Percentiles rank a stretch among this genome's conserved stretches.
Evolutionary conservation across 2,329 filamentous ascomycete genomes (phyloP).

Genomic region (Colletotrichum noveboracense): DNA sequence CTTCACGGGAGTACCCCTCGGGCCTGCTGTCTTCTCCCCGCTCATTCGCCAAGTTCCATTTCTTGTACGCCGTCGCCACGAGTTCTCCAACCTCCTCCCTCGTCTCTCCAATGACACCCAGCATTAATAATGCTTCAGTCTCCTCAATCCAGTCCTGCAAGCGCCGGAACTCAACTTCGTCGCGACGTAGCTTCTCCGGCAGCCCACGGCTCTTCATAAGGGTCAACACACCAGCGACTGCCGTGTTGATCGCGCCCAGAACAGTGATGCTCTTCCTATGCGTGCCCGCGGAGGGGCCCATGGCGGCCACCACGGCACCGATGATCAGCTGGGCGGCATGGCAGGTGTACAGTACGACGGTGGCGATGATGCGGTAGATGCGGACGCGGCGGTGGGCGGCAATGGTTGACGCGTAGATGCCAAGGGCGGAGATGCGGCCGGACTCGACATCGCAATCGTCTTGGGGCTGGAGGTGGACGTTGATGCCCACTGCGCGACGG

Average conservation of each 20-base stretch:
- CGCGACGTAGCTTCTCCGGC: constrained; percentile 50
- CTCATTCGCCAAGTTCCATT: constrained; percentile 47
- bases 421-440: constrained; percentile 36
- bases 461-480: constrained; percentile 27
- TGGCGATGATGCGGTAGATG: constrained; percentile 38
- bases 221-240: constrained; percentile 66
- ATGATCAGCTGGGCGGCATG: constrained; percentile 53
- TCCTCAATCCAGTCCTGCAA: constrained; percentile 61
- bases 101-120: constrained; percentile 46
- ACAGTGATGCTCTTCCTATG: constrained; percentile 59
- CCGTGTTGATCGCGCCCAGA: constrained; percentile 66
- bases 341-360: constrained; percentile 43
- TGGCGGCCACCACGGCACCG: constrained; percentile 50
- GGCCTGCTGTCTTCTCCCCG: constrained; percentile 46
- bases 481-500: constrained; percentile 49
- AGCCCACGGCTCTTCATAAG: constrained; percentile 57
- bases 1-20: constrained; percentile 23
- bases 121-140: constrained; percentile 49
- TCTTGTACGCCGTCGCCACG: constrained; percentile 46
- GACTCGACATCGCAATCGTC: constrained; percentile 35
- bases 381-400: constrained; percentile 33
- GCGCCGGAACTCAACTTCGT: constrained; percentile 49
- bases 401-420: constrained; percentile 47
- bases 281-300: constrained; percentile 50
- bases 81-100: constrained; percentile 46